phyloP scores from a whole-genome alignment of 495 filamentous ascomycete genomes.

The Penicillium tannophilum region DNA sequence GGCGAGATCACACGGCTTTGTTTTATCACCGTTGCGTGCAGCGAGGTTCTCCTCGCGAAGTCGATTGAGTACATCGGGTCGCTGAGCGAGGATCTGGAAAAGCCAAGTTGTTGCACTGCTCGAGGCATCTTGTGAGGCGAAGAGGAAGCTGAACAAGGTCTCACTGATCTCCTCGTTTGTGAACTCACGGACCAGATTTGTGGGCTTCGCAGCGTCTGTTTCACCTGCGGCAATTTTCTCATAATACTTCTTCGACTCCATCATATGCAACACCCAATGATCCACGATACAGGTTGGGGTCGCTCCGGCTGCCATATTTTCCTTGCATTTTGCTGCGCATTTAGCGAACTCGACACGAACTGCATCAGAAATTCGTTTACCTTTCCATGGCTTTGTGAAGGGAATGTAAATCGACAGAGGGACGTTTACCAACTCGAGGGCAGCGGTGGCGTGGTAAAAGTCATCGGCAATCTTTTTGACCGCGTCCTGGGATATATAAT shows the following conservation, averaged over 20 bases:
- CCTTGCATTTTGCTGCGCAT: constrained; percentile 85
- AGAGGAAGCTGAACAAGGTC: constrained; percentile 94
- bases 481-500: constrained; percentile 48
- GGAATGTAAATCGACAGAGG: constrained; percentile 79
- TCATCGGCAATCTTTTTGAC: constrained; percentile 94
- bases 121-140: constrained; percentile 93
- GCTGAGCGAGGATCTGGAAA: constrained; percentile 87
- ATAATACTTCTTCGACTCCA: constrained; percentile 72
- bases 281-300: constrained; percentile 86
- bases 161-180: constrained; percentile 86
- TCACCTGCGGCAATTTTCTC: constrained; percentile 66
- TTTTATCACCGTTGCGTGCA: constrained; percentile 69
- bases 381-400: constrained; percentile 92
- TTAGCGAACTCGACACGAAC: constrained; percentile 81
- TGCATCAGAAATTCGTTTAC: constrained; percentile 84
- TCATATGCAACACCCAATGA: constrained; percentile 81
- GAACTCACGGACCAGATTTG: constrained; percentile 77
- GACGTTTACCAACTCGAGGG: constrained; percentile 94
- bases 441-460: constrained; percentile 90
- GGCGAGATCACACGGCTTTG: constrained; percentile 68
- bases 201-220: constrained; percentile 69
- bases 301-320: constrained; percentile 81
- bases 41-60: constrained; percentile 82
- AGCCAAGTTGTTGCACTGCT: constrained; percentile 89
- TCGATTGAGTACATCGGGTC: constrained; percentile 80